Base-by-base conservation (phyloP, 1,284 basidiomycete species). In the Papiliotrema nemorosa region DNA sequence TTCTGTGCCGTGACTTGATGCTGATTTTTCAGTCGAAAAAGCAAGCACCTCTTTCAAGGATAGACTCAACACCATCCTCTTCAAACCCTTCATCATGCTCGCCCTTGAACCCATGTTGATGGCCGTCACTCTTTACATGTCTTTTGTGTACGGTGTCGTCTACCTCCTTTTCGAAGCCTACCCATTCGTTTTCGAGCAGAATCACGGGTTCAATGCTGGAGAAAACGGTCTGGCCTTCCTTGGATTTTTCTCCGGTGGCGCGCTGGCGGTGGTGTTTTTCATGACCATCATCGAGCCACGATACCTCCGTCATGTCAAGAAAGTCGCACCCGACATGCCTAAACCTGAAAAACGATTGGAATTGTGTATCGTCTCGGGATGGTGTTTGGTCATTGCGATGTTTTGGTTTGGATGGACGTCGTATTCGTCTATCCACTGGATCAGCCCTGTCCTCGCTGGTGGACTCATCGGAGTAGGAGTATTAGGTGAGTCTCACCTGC, bases 61-160 rank as follows among this genome's bases (percentile, higher is more conserved):
- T 12, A 51, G 69, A n/a, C 29, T 81, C 1, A 77, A 83, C 59
- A 62, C 77, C 46, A 79, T 76, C 40, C 66, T 78, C 43, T 63
- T 74, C 58, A 78, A 82, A 64, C 87, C 83, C 0, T 89, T 84
- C 75, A 78, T 80, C 59, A 80, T 87, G 55, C 78, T 90, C 29
- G 59, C 82, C 52, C 74, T 75, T n/a, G 89, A 91, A 66, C 88
- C 88, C 0, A 88, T 90, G 82, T 74, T 91, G 7, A 71, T 86
- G 9, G 80, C 82, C 10, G 73, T 86, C 37, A 88, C 86, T 0
- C 36, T 83, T 7, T 90, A 88, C 73, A 79, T 88, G 69, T 64
- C 66, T 5, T 76, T 74, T 52, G 67, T 75, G 10, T 75, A 73
- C 54, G 72, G 69, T 46, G 51, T 71, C 24, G 64, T 73, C 3